Base-by-base conservation (phyloP, 208 protist species). In the Strigomonas culicis region DNA sequence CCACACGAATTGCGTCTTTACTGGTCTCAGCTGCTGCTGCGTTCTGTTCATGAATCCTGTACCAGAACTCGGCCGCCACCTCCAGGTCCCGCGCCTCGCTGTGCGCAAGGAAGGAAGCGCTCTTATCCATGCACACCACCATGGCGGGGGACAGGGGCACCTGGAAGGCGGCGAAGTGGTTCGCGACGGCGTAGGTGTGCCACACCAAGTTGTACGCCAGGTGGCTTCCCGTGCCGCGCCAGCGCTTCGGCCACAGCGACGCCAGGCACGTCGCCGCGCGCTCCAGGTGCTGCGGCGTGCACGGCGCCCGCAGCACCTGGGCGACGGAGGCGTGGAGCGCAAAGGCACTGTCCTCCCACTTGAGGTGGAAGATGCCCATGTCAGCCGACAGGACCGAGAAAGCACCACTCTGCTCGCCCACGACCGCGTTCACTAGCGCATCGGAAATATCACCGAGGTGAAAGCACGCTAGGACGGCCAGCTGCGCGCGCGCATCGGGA, bases 11-110 rank as follows among this genome's bases (percentile, higher is more conserved):
- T 15, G 77, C 64, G 1, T 92, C 86, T 11, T 70, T 31, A 0
- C 66, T 74, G 4, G 63, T 50, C 50, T 30, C 43, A 17, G 36
- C 27, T 11, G 47, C 47, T 32, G 25, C 13, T 15, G 49, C 7
- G 4, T 69, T 53, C 24, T 66, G 50, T 30, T 74, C 55, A 15
- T 74, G 58, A n/a, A 77, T 59, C 21, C 58, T 28, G 31, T 59
- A 41, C 87, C 90, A 96, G 52, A 96, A 59, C 51, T 84, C 74
- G 0, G 77, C 87, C n/a, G 90, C 86, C 24, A 85, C 58, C 0
- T 17, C 8, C 2, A 96, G 59, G 27, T 93, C 83, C 3, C 80
- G 74, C 0, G 65, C 79, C 59, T 88, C 83, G 25, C 63, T 34
- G 62, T 92, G 80, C 0, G 85, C 82, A 15, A 93, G 78, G 66